These are phyloP conservation scores for Seminavis robusta DNA, from an alignment of 108 stramenopile genomes.

Conservation along the genomic window DNA sequence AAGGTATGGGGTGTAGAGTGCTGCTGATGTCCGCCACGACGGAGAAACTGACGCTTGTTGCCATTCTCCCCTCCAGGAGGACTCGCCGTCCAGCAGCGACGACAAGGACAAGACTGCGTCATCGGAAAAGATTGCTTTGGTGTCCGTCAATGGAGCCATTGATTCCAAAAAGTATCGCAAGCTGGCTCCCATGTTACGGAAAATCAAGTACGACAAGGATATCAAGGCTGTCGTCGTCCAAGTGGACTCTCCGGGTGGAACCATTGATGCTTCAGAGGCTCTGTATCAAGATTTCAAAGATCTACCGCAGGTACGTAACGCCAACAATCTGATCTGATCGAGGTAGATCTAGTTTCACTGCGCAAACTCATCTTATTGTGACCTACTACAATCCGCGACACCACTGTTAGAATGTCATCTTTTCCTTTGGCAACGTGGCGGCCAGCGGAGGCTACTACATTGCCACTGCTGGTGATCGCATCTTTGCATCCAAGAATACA, in stretches of 20 bases:
- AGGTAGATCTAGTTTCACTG: no score
- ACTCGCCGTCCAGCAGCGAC: not conserved
- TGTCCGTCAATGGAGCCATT: slow-evolving; percentile 61
- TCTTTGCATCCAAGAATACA: slow-evolving; percentile 67
- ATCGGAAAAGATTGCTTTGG: slow-evolving; percentile 40
- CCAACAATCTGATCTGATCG: no score
- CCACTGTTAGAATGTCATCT: slow-evolving; percentile 48
- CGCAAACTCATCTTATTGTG: no score
- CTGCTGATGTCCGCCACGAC: not conserved
- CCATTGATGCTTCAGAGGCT: slow-evolving; percentile 65
- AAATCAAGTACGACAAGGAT: slow-evolving; percentile 45
- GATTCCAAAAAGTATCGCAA: slow-evolving; percentile 37
- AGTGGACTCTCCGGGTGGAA: slow-evolving; percentile 70
- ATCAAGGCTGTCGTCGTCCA: slow-evolving; percentile 64
- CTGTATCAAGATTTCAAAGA: slow-evolving; percentile 60
- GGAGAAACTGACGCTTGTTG: not conserved
- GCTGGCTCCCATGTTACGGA: slow-evolving; percentile 41
- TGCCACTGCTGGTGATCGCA: slow-evolving; percentile 45
- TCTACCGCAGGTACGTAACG: slow-evolving; percentile 42
- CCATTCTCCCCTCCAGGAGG: not conserved
- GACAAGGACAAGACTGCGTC: not conserved
- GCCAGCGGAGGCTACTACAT: slow-evolving; percentile 86
- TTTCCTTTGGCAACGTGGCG: slow-evolving; percentile 69
- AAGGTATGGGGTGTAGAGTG: slow-evolving; percentile 9
- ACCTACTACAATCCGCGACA: no score